Conservation (phyloP, 2,329 filamentous ascomycete species). For the Chaetomiaceae sp. region DNA sequence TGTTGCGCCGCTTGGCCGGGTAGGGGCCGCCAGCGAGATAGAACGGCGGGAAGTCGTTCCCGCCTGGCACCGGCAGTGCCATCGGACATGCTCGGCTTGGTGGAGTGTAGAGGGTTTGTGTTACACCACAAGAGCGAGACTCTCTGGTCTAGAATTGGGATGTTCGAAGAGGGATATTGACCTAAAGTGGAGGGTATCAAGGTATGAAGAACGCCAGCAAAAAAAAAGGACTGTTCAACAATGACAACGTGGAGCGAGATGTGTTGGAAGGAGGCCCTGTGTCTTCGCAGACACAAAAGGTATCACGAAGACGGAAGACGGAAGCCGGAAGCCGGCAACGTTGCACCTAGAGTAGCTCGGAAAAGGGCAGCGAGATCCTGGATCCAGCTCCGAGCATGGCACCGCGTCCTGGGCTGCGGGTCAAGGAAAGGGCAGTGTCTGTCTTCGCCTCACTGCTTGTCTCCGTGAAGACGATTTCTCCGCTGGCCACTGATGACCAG, state of each 20-base stretch:
- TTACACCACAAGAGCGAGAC: neutral
- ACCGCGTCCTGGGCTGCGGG: neutral
- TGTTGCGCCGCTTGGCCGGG: slow-evolving; percentile 23
- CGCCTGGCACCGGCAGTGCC: slow-evolving; percentile 26
- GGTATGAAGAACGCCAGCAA: neutral
- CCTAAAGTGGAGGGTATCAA: neutral
- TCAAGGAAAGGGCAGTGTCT: neutral
- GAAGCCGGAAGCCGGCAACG: neutral
- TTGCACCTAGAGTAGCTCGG: neutral
- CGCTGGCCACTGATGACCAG: slow-evolving; percentile 4
- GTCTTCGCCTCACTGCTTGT: slow-evolving; percentile 17
- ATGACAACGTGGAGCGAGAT: neutral
- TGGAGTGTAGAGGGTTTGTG: neutral
- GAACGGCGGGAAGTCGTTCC: slow-evolving; percentile 25
- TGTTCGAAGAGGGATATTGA: neutral
- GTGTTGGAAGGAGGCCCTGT: neutral
- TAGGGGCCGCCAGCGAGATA: slow-evolving; percentile 9
- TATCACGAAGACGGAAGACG: neutral
- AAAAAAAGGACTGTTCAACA: neutral
- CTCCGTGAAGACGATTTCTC: neutral
- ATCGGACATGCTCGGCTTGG: slow-evolving; percentile 29
- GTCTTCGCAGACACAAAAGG: neutral
- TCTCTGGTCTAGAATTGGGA: neutral
- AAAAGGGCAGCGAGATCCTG: neutral
- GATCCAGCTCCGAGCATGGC: neutral